phyloP scores from a whole-genome alignment of 768 basidiomycete genomes.

The Rubroboletus pulcherrimus region DNA sequence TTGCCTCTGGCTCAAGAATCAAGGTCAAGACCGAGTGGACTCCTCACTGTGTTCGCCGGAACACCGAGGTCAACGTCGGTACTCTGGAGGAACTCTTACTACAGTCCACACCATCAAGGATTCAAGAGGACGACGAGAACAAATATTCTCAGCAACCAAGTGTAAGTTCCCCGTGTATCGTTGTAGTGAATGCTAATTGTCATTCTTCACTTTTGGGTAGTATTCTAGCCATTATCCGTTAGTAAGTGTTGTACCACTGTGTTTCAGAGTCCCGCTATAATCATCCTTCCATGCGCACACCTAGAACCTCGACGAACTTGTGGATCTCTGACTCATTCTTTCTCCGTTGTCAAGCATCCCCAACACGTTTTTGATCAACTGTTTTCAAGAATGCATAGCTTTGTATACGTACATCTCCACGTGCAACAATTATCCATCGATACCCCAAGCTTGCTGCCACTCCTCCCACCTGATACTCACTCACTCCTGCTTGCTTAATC shows the following conservation, averaged over 20 bases:
- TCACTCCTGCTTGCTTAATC: background rate
- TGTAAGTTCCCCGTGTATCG: constrained; percentile 2
- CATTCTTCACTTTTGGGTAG: constrained; percentile 2
- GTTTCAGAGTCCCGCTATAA: background rate
- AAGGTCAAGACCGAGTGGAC: background rate
- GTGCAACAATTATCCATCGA: background rate
- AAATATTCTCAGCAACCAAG: constrained; percentile 18
- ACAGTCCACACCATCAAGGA: background rate
- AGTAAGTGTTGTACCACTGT: constrained; percentile 8
- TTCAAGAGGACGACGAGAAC: background rate
- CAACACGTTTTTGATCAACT: background rate
- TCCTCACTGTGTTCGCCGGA: constrained; percentile 8
- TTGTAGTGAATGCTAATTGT: background rate
- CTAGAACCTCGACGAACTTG: constrained; percentile 22
- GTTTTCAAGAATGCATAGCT: background rate
- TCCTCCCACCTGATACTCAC: background rate
- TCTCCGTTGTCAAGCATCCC: background rate
- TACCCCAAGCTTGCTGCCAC: background rate
- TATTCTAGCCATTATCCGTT: constrained; percentile 25
- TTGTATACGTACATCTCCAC: background rate
- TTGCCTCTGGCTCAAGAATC: background rate
- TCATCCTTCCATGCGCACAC: background rate
- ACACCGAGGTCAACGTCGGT: constrained; percentile 10
- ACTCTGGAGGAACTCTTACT: constrained; percentile 5
- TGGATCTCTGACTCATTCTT: constrained; percentile 15